Evolutionary conservation across 225 moss, liverwort and hornwort species (phyloP).

Genomic region (Bryoerythrophyllum caledonicum): DNA sequence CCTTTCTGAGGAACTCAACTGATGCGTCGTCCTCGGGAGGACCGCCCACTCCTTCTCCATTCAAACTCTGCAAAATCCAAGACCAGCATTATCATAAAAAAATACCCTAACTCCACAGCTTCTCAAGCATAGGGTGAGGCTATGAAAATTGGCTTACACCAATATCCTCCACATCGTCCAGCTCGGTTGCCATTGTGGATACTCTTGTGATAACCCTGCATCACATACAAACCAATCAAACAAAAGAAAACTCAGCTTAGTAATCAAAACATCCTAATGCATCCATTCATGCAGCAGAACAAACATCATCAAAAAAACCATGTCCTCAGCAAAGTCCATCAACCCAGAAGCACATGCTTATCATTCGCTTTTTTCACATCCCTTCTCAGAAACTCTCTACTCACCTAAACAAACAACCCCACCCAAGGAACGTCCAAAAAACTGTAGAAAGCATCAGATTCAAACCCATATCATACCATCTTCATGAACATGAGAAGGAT

Average conservation of each 20-base stretch:
- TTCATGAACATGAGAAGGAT: not conserved
- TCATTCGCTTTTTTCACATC: not conserved
- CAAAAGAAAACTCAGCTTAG: not conserved
- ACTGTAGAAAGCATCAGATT: not conserved
- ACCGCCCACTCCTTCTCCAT: conserved; percentile 24
- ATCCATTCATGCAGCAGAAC: not conserved
- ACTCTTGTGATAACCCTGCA: not conserved
- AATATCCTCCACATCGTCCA: conserved; percentile 44
- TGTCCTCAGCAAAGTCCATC: not conserved
- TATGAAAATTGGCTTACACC: conserved; percentile 19
- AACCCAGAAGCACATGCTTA: not conserved
- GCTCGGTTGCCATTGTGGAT: conserved; percentile 33
- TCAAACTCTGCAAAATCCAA: conserved; percentile 25
- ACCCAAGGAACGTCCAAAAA: not conserved
- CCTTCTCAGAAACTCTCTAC: not conserved
- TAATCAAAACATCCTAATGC: not conserved
- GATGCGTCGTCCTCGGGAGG: conserved; percentile 21
- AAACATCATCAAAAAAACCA: not conserved
- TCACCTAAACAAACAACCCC: not conserved
- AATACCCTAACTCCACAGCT: not conserved
- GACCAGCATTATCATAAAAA: not conserved
- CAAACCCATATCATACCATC: not conserved
- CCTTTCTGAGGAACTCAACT: conserved; percentile 35
- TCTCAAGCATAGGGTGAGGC: not conserved
- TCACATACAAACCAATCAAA: not conserved